Percentiles rank a stretch among this genome's conserved stretches.
Conservation (phyloP, 1,139 yeast species). For the Pichia sp. region DNA sequence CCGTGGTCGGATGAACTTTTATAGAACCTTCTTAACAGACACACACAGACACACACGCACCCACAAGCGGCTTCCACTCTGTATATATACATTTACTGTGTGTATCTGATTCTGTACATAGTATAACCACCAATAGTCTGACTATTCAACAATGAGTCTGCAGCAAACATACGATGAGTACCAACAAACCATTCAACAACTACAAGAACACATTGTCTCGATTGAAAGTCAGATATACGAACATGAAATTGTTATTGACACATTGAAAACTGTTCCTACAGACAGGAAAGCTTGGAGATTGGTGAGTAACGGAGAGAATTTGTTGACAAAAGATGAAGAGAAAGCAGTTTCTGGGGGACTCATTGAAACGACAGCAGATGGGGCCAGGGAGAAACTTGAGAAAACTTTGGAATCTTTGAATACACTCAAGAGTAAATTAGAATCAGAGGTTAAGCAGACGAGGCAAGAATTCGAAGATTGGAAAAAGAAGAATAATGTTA, state of each 20-base stretch:
- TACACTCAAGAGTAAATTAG: slow-evolving; percentile 39
- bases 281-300: slow-evolving; percentile 82
- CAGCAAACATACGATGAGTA: slow-evolving; percentile 46
- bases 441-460: slow-evolving; percentile 38
- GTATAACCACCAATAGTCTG: too few species aligned
- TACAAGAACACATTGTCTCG: slow-evolving; percentile 50
- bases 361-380: slow-evolving; percentile 73
- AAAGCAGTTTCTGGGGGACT: slow-evolving; percentile 38
- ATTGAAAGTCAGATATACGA: slow-evolving; percentile 45
- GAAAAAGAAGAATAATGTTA: slow-evolving; percentile 60
- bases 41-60: too few species aligned
- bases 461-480: slow-evolving; percentile 57
- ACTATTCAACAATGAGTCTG: background rate
- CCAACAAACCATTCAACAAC: slow-evolving; percentile 51
- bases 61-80: too few species aligned
- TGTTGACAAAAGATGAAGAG: slow-evolving; percentile 2
- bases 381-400: slow-evolving; percentile 61
- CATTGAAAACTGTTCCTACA: slow-evolving; percentile 43
- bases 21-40: background rate
- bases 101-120: background rate
- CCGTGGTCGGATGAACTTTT: slow-evolving; percentile 25
- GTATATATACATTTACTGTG: too few species aligned
- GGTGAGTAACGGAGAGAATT: slow-evolving; percentile 58
- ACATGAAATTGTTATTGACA: slow-evolving; percentile 45
- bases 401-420: slow-evolving; percentile 45